These are phyloP conservation scores for Bryoglossum gracile DNA, from an alignment of 495 filamentous ascomycete species.

Conservation along the genomic window DNA sequence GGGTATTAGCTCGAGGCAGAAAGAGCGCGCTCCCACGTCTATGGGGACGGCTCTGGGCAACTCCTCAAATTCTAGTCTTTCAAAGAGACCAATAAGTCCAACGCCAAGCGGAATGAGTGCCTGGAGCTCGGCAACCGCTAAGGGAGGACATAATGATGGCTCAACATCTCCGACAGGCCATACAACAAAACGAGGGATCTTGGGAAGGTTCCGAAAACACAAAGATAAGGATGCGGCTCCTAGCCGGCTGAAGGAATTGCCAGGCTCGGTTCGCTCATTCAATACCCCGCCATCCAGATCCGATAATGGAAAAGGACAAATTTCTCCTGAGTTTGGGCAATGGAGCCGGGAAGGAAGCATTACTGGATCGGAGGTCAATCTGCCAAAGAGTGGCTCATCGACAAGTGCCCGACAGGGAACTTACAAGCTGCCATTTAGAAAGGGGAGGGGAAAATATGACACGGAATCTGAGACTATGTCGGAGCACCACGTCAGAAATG, in stretches of 20 bases:
- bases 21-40: slow-evolving; percentile 62
- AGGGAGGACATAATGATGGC: slow-evolving; percentile 9
- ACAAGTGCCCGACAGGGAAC: slow-evolving; percentile 40
- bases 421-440: slow-evolving; percentile 47
- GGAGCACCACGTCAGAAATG: slow-evolving; percentile 39
- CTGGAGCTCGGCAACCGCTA: slow-evolving; percentile 19
- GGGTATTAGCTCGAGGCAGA: slow-evolving; percentile 19
- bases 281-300: slow-evolving; percentile 28
- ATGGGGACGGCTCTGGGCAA: slow-evolving; percentile 33
- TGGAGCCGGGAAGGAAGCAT: slow-evolving; percentile 25
- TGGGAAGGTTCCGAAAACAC: slow-evolving; percentile 53
- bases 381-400: slow-evolving; percentile 24
- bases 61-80: slow-evolving; percentile 19
- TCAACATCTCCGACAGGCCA: slow-evolving; percentile 47
- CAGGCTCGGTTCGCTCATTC: slow-evolving; percentile 45
- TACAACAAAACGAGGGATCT: slow-evolving; percentile 56
- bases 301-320: slow-evolving; percentile 18
- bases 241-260: slow-evolving; percentile 46
- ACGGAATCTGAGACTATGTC: slow-evolving; percentile 26
- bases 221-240: slow-evolving; percentile 50
- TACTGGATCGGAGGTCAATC: slow-evolving; percentile 21
- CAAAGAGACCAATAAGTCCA: slow-evolving; percentile 51
- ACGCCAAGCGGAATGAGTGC: slow-evolving; percentile 23
- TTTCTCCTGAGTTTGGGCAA: slow-evolving; percentile 19
- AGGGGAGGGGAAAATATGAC: slow-evolving; percentile 29